These are phyloP conservation scores for Blepharisma japonicum DNA, from an alignment of 73 alveolate genomes.

Conservation along the genomic window DNA sequence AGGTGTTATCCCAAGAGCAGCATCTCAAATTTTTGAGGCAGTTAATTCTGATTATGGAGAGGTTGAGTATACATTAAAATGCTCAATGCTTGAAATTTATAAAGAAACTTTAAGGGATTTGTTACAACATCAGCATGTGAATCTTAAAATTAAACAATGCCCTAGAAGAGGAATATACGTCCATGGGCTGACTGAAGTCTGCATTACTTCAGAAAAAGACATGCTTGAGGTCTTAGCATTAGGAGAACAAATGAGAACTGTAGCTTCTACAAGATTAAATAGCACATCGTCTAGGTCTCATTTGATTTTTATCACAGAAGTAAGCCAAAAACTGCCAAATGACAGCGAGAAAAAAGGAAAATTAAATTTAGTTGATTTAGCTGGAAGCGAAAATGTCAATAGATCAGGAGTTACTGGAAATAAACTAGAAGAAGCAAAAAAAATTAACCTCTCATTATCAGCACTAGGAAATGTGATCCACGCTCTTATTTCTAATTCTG, in stretches of 20 bases:
- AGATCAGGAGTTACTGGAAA: slow-evolving; percentile 89
- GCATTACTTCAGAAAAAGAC: slow-evolving; percentile 84
- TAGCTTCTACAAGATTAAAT: slow-evolving; percentile 97
- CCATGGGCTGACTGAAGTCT: slow-evolving; percentile 88
- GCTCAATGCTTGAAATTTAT: slow-evolving; percentile 84
- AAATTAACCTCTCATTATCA: slow-evolving; percentile 85
- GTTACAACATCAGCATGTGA: slow-evolving; percentile 69
- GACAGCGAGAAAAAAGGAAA: slow-evolving; percentile 88
- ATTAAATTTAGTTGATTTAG: slow-evolving; percentile 91
- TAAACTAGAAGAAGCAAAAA: slow-evolving; percentile 91
- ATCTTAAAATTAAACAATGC: slow-evolving; percentile 85
- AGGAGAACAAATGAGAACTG: slow-evolving; percentile 91
- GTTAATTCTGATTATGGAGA: slow-evolving; percentile 72
- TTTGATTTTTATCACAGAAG: slow-evolving; percentile 81
- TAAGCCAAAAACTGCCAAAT: slow-evolving; percentile 76
- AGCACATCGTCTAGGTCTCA: slow-evolving; percentile 92
- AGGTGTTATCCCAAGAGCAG: slow-evolving; percentile 86
- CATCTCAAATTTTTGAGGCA: slow-evolving; percentile 58
- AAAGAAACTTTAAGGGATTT: slow-evolving; percentile 86
- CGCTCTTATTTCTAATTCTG: slow-evolving; percentile 71
- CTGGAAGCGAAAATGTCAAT: slow-evolving; percentile 94
- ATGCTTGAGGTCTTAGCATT: slow-evolving; percentile 86
- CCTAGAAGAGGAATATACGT: slow-evolving; percentile 92
- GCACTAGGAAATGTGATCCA: slow-evolving; percentile 93
- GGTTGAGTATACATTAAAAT: slow-evolving; percentile 72